Conservation (phyloP, 495 filamentous ascomycete species). For the Aspergillus sparsus region DNA sequence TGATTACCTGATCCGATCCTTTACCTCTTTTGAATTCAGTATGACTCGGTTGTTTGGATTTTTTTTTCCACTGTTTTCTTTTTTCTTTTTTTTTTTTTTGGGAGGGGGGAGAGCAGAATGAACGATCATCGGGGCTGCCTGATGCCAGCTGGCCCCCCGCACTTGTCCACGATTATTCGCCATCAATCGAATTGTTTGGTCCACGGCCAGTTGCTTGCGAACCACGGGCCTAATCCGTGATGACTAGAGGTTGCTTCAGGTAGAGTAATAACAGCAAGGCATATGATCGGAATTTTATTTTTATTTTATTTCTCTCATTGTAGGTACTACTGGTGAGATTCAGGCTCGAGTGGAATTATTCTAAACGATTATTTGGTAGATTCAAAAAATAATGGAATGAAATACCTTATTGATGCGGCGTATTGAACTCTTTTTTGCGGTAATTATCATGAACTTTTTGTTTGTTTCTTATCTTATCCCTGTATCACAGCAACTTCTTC, state of each 20-base stretch:
- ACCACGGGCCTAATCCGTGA: not conserved
- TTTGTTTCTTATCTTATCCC: not conserved
- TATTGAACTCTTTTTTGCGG: not conserved
- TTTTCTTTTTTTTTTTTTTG: not conserved
- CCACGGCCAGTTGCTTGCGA: not conserved
- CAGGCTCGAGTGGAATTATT: not conserved
- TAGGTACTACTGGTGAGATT: not conserved
- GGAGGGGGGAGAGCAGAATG: not conserved
- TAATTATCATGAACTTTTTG: not conserved
- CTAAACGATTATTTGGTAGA: no score
- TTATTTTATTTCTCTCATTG: not conserved
- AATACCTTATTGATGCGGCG: no score
- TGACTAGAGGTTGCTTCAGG: constrained; percentile 1
- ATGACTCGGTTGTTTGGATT: not conserved
- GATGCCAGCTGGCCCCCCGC: not conserved
- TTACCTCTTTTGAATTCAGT: not conserved
- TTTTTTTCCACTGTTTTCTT: no score
- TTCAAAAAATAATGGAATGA: no score
- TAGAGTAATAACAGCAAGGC: not conserved
- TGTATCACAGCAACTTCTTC: not conserved
- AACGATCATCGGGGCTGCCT: constrained; percentile 1
- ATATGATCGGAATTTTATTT: not conserved
- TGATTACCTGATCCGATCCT: not conserved
- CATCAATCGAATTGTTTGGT: constrained; percentile 1
- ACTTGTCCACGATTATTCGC: not conserved